Conservation (phyloP, 2,329 filamentous ascomycete genomes). For the Tricladium varicosporioides region DNA sequence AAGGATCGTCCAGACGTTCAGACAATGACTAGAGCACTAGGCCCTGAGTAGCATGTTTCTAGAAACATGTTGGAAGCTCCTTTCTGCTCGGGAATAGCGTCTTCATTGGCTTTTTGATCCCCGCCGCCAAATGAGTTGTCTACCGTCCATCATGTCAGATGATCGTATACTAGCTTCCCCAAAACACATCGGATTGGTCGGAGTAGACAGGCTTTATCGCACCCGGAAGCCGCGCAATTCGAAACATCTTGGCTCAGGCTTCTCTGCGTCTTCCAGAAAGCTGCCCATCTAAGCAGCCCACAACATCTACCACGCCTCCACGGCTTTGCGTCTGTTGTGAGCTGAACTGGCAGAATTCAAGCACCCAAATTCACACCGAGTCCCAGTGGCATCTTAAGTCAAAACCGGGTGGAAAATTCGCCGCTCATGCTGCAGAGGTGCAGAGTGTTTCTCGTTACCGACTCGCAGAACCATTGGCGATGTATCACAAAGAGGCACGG, state of each 20-base stretch:
- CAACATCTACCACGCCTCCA: too few species aligned
- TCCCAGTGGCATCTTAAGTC: not conserved
- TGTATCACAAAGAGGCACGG: not conserved
- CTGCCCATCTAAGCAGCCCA: not conserved
- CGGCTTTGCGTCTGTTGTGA: too few species aligned
- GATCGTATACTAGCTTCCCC: too few species aligned
- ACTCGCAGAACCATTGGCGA: not conserved
- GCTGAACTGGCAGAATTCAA: not conserved
- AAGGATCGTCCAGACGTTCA: not conserved
- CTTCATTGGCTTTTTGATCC: not conserved
- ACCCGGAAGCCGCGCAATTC: not conserved
- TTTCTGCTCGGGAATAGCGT: conserved; percentile 5
- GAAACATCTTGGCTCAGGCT: not conserved
- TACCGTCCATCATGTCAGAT: too few species aligned
- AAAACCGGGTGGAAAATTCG: not conserved
- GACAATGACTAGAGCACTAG: not conserved
- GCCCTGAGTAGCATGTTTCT: conserved; percentile 7
- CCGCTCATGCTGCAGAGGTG: not conserved
- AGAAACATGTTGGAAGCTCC: not conserved
- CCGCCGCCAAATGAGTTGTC: too few species aligned
- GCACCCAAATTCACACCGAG: not conserved
- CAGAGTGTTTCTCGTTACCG: not conserved
- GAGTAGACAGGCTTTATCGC: not conserved
- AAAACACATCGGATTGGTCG: too few species aligned
- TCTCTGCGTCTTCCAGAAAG: not conserved